A percentile compares a stretch with the other conserved stretches of the same genome.
phyloP scores from a whole-genome alignment of 2,329 filamentous ascomycete species.

The Sarocladium kiliense region DNA sequence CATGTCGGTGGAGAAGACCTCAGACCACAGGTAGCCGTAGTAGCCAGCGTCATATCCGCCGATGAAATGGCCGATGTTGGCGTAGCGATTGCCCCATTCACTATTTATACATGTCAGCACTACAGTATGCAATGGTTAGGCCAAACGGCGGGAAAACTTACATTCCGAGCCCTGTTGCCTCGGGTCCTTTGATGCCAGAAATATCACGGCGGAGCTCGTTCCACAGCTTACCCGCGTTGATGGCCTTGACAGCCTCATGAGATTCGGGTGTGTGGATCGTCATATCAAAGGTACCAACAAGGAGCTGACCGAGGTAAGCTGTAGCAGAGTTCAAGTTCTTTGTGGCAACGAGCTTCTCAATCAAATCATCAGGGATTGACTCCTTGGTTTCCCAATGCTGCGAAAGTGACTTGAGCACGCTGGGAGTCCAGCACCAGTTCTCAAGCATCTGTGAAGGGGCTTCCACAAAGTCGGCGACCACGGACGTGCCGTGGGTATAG shows the following conservation, averaged over 20 bases:
- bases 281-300: constrained; percentile 84
- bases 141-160: constrained; percentile 27
- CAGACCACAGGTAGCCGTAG: constrained; percentile 69
- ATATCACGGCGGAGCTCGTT: constrained; percentile 70
- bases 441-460: constrained; percentile 70
- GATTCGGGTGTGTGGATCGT: constrained; percentile 65
- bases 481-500: constrained; percentile 63
- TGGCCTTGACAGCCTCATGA: constrained; percentile 61
- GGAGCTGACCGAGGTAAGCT: constrained; percentile 72
- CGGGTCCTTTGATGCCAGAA: constrained; percentile 67
- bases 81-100: constrained; percentile 72
- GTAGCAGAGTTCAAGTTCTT: constrained; percentile 78
- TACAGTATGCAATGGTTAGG: background rate
- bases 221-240: constrained; percentile 63
- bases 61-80: constrained; percentile 77
- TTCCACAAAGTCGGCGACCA: constrained; percentile 65
- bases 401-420: constrained; percentile 60
- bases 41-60: constrained; percentile 83
- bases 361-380: constrained; percentile 68
- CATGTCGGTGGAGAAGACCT: constrained; percentile 83
- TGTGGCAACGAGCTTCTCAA: constrained; percentile 67
- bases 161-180: constrained; percentile 54
- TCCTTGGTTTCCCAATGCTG: constrained; percentile 68
- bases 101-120: constrained; percentile 30
- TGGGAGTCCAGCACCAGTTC: constrained; percentile 70